Percentiles rank a stretch among this genome's conserved stretches.
These are phyloP conservation scores for Yamadazyma siamensis DNA, from an alignment of 1,139 yeast species.

Conservation along the genomic window DNA sequence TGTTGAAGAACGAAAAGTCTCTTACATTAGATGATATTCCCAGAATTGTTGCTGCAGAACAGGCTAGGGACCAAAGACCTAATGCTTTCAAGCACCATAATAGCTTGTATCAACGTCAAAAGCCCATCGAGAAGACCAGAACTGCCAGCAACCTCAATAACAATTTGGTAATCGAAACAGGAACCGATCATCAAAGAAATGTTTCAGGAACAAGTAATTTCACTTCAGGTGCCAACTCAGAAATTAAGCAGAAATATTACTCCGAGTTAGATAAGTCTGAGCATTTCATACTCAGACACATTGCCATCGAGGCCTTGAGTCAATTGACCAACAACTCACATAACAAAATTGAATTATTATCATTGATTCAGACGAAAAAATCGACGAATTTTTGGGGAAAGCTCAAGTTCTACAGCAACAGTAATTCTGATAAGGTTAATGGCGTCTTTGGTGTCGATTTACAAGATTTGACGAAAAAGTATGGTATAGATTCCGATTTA, in stretches of 20 bases:
- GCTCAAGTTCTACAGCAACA: slow-evolving; percentile 31
- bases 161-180: slow-evolving; percentile 14
- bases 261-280: slow-evolving; percentile 69
- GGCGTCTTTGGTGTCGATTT: slow-evolving; percentile 79
- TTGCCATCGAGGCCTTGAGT: slow-evolving; percentile 63
- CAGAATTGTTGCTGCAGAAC: slow-evolving; percentile 94
- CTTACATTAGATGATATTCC: slow-evolving; percentile 95
- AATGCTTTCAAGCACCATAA: slow-evolving; percentile 76
- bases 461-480: slow-evolving; percentile 64
- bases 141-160: slow-evolving; percentile 5
- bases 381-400: slow-evolving; percentile 74
- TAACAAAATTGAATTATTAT: slow-evolving; percentile 49
- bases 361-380: slow-evolving; percentile 56
- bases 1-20: slow-evolving; percentile 77
- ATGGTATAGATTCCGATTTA: slow-evolving; percentile 82
- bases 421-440: slow-evolving; percentile 21
- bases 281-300: slow-evolving; percentile 59
- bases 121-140: slow-evolving; percentile 20
- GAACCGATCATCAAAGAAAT: slow-evolving; percentile 17
- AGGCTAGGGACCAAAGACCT: slow-evolving; percentile 88
- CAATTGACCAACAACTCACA: slow-evolving; percentile 33
- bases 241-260: slow-evolving; percentile 42
- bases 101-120: slow-evolving; percentile 39
- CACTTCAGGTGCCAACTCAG: slow-evolving; percentile 2
- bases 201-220: slow-evolving; percentile 6